Conservation (phyloP, 768 basidiomycete genomes). For the Tricholoma sp. region DNA sequence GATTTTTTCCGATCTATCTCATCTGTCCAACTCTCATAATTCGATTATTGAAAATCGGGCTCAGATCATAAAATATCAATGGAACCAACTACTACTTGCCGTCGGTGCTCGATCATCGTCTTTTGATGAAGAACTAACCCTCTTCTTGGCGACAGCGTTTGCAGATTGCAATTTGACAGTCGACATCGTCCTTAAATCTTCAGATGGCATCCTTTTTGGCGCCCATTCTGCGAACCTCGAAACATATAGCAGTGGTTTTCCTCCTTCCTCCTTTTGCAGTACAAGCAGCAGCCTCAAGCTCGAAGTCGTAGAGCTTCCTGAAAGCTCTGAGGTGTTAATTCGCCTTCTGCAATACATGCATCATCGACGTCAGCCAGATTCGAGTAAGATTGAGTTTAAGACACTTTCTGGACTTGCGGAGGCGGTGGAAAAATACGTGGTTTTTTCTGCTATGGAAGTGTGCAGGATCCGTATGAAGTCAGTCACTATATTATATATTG, state of each 20-base stretch:
- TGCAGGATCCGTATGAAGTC: slow-evolving; percentile 15
- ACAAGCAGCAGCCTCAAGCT: background rate
- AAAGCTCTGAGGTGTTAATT: slow-evolving; percentile 8
- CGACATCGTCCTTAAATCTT: slow-evolving; percentile 3
- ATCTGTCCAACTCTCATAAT: too few relatives aligned
- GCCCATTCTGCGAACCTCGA: slow-evolving; percentile 7
- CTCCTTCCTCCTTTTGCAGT: background rate
- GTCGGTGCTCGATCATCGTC: too few relatives aligned
- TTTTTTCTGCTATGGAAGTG: slow-evolving; percentile 15
- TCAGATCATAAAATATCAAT: too few relatives aligned
- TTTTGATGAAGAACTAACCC: background rate
- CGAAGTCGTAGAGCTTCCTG: slow-evolving; percentile 2
- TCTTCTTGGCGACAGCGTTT: background rate
- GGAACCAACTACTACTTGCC: too few relatives aligned
- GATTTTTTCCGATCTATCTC: too few relatives aligned
- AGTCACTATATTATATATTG: background rate
- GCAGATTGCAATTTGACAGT: slow-evolving; percentile 1
- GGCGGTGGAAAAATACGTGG: slow-evolving; percentile 20
- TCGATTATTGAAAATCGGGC: too few relatives aligned
- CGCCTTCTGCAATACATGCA: slow-evolving; percentile 19
- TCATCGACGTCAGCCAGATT: slow-evolving; percentile 16
- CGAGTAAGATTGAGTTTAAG: slow-evolving; percentile 6
- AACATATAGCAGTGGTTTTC: slow-evolving; percentile 1
- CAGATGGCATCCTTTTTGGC: slow-evolving; percentile 1
- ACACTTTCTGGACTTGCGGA: slow-evolving; percentile 12